Evolutionary conservation across 495 filamentous ascomycete genomes (phyloP).

Genomic region (Venustampulla echinocandica): DNA sequence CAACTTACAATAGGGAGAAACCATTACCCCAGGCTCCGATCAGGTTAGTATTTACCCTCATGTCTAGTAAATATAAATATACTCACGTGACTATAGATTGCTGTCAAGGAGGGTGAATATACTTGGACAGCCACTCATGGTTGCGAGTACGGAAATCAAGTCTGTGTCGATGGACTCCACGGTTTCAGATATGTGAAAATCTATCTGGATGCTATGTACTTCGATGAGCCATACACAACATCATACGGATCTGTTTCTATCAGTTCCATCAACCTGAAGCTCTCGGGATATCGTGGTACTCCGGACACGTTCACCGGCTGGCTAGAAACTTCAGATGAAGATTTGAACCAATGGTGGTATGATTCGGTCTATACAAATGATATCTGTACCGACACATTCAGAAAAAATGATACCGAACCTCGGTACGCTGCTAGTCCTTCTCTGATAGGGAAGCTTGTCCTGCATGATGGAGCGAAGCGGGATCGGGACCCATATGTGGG

Average conservation of each 20-base stretch:
- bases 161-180: slow-evolving; percentile 40
- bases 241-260: slow-evolving; percentile 31
- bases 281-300: slow-evolving; percentile 34
- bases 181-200: slow-evolving; percentile 41
- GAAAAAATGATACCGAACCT: slow-evolving; percentile 30
- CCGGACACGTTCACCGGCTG: slow-evolving; percentile 37
- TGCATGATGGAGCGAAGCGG: slow-evolving; percentile 40
- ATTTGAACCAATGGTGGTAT: slow-evolving; percentile 41
- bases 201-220: slow-evolving; percentile 30
- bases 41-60: slow-evolving; percentile 23
- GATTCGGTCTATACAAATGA: slow-evolving; percentile 40
- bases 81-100: slow-evolving; percentile 23
- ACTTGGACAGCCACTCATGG: slow-evolving; percentile 34
- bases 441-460: slow-evolving; percentile 32
- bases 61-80: neutral
- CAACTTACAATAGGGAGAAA: slow-evolving; percentile 19
- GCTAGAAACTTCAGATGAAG: slow-evolving; percentile 38
- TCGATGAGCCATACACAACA: slow-evolving; percentile 34
- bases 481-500: slow-evolving; percentile 42
- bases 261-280: slow-evolving; percentile 29
- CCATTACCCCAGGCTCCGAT: slow-evolving; percentile 32
- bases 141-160: slow-evolving; percentile 28
- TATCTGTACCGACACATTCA: slow-evolving; percentile 32
- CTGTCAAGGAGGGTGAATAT: slow-evolving; percentile 29
- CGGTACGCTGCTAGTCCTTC: slow-evolving; percentile 28